Conservation (phyloP, 75 land plant genomes). For the Adiantum capillusveneris region DNA sequence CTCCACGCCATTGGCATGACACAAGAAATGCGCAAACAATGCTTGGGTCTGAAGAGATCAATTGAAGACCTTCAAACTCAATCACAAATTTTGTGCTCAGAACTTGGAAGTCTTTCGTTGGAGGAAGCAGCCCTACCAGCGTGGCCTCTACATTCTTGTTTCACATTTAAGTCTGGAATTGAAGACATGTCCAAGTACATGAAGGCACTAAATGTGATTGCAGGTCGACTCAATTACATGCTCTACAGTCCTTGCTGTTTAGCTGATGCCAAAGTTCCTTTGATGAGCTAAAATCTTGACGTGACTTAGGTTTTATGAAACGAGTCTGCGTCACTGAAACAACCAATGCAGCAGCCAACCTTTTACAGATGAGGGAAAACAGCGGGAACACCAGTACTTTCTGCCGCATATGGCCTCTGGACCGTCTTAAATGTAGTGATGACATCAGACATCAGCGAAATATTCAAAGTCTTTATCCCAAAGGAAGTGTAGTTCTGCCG, state of each 20-base stretch:
- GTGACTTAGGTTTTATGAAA: conserved; percentile 11
- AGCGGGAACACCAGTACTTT: conserved; percentile 8
- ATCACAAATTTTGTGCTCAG: neutral
- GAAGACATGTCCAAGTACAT: conserved; percentile 9
- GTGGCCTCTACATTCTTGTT: conserved; percentile 27
- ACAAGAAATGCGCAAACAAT: neutral
- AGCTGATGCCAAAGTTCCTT: neutral
- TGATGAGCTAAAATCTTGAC: neutral
- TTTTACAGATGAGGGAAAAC: conserved; percentile 17
- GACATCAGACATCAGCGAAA: conserved; percentile 2
- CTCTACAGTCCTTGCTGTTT: neutral
- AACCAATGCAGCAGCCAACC: conserved; percentile 15
- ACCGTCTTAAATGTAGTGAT: conserved; percentile 15
- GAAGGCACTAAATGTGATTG: conserved; percentile 18
- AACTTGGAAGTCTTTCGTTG: conserved; percentile 13
- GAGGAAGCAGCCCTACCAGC: conserved; percentile 17
- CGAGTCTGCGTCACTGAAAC: conserved; percentile 16
- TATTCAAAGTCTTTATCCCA: conserved; percentile 3
- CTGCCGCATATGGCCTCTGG: conserved; percentile 21
- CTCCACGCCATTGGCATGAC: neutral
- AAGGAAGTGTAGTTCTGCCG: conserved; percentile 16
- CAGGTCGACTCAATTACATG: conserved; percentile 3
- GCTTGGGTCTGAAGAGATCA: neutral
- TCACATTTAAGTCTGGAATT: conserved; percentile 12
- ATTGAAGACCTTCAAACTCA: conserved; percentile 7